These are phyloP conservation scores for Globisporangium viniferum DNA, from an alignment of 352 stramenopile species.

Conservation along the genomic window DNA sequence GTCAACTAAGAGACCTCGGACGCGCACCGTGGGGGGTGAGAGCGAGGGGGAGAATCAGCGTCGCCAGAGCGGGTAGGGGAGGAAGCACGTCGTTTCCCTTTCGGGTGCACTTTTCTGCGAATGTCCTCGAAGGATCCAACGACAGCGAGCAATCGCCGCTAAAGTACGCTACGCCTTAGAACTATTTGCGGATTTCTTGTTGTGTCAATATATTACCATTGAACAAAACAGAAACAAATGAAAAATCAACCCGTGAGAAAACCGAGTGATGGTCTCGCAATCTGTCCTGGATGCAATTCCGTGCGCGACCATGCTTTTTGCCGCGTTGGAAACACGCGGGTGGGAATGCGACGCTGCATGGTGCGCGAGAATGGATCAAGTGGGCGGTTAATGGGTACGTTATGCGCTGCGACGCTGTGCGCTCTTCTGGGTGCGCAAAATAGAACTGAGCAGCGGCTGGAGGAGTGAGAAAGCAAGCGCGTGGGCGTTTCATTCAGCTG, in stretches of 20 bases:
- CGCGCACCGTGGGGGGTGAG: slow-evolving; percentile 5
- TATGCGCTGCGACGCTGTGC: too few species aligned
- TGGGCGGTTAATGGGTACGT: too few species aligned
- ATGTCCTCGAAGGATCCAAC: slow-evolving; percentile 8
- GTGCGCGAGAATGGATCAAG: too few species aligned
- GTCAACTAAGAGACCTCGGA: neutral
- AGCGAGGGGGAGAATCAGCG: too few species aligned
- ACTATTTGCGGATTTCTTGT: neutral
- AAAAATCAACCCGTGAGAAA: slow-evolving; percentile 1
- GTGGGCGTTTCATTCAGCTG: neutral
- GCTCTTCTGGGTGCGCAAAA: too few species aligned
- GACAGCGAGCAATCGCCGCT: neutral
- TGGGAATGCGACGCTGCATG: too few species aligned
- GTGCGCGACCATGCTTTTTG: neutral
- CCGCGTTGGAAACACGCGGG: too few species aligned
- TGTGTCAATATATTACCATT: too few species aligned
- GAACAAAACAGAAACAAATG: neutral
- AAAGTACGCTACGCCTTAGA: neutral
- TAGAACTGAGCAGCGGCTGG: too few species aligned
- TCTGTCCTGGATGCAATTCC: neutral
- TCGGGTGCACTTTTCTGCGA: slow-evolving; percentile 4
- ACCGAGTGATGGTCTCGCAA: slow-evolving; percentile 5
- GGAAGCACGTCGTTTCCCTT: slow-evolving; percentile 1
- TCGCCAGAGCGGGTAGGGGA: neutral
- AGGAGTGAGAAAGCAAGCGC: neutral